A percentile compares a stretch with the other conserved stretches of the same genome.
These are phyloP conservation scores for Chlamydomonas schloesseri DNA, from an alignment of 139 green algal genomes.

Conservation along the genomic window DNA sequence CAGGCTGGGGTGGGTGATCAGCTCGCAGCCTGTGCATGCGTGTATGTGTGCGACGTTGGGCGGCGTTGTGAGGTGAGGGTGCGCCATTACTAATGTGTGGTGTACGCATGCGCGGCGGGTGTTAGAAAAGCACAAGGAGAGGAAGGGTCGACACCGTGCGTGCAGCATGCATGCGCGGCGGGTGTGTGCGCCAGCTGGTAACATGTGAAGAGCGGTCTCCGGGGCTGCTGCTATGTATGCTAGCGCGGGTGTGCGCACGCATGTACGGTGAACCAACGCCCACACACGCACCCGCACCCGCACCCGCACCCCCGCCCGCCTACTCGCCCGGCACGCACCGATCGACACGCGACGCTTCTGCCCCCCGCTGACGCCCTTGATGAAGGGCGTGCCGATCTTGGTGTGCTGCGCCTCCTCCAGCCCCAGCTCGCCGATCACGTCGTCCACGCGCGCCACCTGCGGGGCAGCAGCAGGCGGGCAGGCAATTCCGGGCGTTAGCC, in stretches of 20 bases:
- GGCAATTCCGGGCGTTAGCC: not conserved
- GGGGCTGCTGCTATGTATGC: no score
- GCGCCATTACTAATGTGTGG: no score
- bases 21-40: constrained; percentile 66
- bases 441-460: constrained; percentile 43
- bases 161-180: no score
- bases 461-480: not conserved
- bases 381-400: constrained; percentile 51
- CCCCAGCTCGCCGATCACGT: constrained; percentile 55
- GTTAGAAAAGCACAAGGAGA: no score
- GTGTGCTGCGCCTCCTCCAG: constrained; percentile 48
- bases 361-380: constrained; percentile 59
- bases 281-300: not conserved
- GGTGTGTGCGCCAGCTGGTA: no score
- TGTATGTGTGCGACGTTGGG: not conserved
- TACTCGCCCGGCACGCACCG: constrained; percentile 15
- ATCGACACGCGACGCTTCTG: constrained; percentile 84
- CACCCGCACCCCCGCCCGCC: not conserved
- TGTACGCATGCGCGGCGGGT: no score
- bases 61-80: no score
- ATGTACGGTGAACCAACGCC: no score
- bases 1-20: constrained; percentile 80
- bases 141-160: no score
- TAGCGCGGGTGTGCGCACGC: no score
- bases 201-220: no score